phyloP scores from a whole-genome alignment of 2,329 filamentous ascomycete species.

The Ophiognomonia clavigignenti-juglandacearum region DNA sequence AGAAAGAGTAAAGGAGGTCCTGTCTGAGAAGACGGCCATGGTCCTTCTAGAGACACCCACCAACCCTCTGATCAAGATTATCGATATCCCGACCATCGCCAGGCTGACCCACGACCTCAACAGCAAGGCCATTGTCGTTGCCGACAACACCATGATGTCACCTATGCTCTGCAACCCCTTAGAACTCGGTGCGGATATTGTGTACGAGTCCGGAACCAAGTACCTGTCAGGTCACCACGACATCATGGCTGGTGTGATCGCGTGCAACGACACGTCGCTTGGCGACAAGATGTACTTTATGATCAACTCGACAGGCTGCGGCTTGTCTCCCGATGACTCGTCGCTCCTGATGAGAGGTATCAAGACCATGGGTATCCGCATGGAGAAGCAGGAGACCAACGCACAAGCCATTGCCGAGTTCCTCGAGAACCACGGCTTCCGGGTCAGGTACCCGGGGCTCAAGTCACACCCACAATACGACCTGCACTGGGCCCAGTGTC shows the following conservation, averaged over 20 bases:
- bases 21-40: slow-evolving; percentile 85
- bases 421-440: slow-evolving; percentile 86
- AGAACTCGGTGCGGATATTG: slow-evolving; percentile 89
- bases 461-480: slow-evolving; percentile 96
- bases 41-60: slow-evolving; percentile 94
- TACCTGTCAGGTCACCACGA: slow-evolving; percentile 98
- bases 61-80: slow-evolving; percentile 97
- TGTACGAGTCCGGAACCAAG: slow-evolving; percentile 97
- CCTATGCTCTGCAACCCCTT: slow-evolving; percentile 91
- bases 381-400: slow-evolving; percentile 97
- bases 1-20: slow-evolving; percentile 61
- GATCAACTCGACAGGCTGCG: slow-evolving; percentile 94
- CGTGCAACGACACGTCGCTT: slow-evolving; percentile 75
- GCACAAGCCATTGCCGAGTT: slow-evolving; percentile 89
- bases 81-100: slow-evolving; percentile 81
- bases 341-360: slow-evolving; percentile 93
- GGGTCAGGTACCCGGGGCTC: slow-evolving; percentile 89
- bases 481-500: slow-evolving; percentile 90
- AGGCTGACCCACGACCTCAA: slow-evolving; percentile 72
- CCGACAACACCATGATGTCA: slow-evolving; percentile 99
- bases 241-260: slow-evolving; percentile 96
- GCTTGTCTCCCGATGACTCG: slow-evolving; percentile 89
- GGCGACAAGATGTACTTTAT: slow-evolving; percentile 93
- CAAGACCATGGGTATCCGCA: slow-evolving; percentile 94
- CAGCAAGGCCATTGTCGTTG: slow-evolving; percentile 74